Base-by-base conservation (phyloP, 2,329 filamentous ascomycete species). In the Calonectria multiphialidica region DNA sequence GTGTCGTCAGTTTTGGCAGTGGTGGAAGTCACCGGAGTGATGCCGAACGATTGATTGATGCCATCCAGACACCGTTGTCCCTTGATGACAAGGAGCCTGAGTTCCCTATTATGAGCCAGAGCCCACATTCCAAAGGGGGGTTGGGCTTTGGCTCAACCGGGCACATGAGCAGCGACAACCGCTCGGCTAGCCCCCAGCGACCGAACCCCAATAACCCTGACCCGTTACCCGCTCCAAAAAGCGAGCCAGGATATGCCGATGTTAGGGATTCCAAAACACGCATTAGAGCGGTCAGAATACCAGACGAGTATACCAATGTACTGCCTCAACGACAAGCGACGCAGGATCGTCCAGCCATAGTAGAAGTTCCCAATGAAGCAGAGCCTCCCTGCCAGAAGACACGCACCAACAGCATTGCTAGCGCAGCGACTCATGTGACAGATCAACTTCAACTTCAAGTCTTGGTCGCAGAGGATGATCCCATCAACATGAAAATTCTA, bases 391-490 rank as follows among this genome's bases (percentile, higher is more conserved):
- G 21, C 13, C 65, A 42, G 64, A 55, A 74, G 63, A 61, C 72
- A 7, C 68, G 66, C 3, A 75, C 76, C 9, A 79, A 79, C 57
- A 81, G 77, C 21, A 73, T 78, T 4, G 75, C 76, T 2, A 81
- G 78, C 12, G 72, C 50, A 40, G 72, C 72, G 13, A 77, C 76
- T 10, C 72, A 74, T 16, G 45, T 66, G 5, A 75, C 76, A 3
- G 73, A 81, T 4, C 66, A 74, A 15, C 71, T 47, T 12, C 68
- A 66, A 44, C 86, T 95, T 75, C 87, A 89, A 21, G 91, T 97
- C 2, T 86, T 98, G 25, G 91, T 98, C 42, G 95, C 95, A 0
- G 95, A 98, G 80, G 95, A 98, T 76, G 95, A 98, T 77, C 94
- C 95, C 0, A 92, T 97, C 76, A 98, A 98, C 77, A 94, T 94